Conservation (phyloP, 2,329 filamentous ascomycete genomes). For the Ascochyta viciae-villosae region DNA sequence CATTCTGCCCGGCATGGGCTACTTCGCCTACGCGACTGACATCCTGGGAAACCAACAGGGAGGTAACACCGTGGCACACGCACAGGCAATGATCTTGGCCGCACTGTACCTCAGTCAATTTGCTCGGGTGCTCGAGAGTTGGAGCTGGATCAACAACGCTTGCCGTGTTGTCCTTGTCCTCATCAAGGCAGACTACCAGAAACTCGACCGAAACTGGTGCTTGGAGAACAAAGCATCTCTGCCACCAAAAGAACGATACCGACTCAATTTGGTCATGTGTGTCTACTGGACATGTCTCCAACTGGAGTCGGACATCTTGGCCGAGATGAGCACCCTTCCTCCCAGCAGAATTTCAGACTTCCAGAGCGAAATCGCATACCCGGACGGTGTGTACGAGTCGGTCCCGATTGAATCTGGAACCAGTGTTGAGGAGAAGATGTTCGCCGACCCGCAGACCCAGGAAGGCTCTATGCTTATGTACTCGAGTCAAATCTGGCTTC, state of each 20-base stretch:
- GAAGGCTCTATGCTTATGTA: conserved; percentile 62
- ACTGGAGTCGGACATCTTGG: conserved; percentile 90
- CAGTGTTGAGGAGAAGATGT: conserved; percentile 14
- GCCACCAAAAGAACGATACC: conserved; percentile 38
- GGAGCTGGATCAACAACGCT: conserved; percentile 70
- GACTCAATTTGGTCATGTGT: conserved; percentile 58
- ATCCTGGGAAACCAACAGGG: conserved; percentile 84
- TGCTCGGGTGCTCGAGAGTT: conserved; percentile 85
- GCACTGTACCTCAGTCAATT: conserved; percentile 90
- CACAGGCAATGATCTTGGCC: conserved; percentile 84
- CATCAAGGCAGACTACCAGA: conserved; percentile 66
- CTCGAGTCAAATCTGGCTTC: conserved; percentile 66
- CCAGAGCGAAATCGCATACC: conserved; percentile 70
- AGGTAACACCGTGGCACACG: conserved; percentile 79
- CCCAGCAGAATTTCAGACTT: conserved; percentile 66
- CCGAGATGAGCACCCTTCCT: conserved; percentile 74
- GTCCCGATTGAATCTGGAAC: conserved; percentile 29
- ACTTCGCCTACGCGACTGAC: conserved; percentile 85
- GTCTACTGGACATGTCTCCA: conserved; percentile 95
- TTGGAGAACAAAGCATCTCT: conserved; percentile 21
- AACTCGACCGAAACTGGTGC: conserved; percentile 35
- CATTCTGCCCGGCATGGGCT: conserved; percentile 85
- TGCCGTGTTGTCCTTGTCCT: conserved; percentile 72
- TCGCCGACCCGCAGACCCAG: conserved; percentile 17
- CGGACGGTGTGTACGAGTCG: conserved; percentile 62